These are phyloP conservation scores for Neolentinus lepideus DNA, from an alignment of 1,284 basidiomycete species.

Conservation along the genomic window DNA sequence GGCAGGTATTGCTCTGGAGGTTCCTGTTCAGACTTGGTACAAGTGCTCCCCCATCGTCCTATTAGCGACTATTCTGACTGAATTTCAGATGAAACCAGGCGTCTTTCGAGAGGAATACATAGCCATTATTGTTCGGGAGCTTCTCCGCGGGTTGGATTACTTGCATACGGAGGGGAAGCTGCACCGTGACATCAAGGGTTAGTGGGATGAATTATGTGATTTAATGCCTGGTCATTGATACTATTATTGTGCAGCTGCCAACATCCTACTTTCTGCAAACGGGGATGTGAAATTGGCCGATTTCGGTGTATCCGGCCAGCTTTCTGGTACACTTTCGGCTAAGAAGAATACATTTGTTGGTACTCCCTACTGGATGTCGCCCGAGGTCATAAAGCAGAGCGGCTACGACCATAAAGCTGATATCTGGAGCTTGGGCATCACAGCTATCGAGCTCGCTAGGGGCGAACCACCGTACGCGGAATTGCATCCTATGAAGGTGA, in stretches of 20 bases:
- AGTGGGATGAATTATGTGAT: neutral
- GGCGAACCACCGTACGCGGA: constrained; percentile 98
- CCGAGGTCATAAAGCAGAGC: constrained; percentile 98
- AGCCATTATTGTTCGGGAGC: constrained; percentile 91
- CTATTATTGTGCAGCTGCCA: constrained; percentile 64
- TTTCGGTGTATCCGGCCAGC: constrained; percentile 98
- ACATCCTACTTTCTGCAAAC: constrained; percentile 87
- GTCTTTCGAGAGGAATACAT: constrained; percentile 98
- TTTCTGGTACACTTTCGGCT: constrained; percentile 91
- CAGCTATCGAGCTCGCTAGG: constrained; percentile 94
- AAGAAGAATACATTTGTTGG: constrained; percentile 99
- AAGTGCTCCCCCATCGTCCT: constrained; percentile 14
- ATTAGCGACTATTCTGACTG: constrained; percentile 7
- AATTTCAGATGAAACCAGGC: constrained; percentile 89
- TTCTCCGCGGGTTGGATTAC: constrained; percentile 91
- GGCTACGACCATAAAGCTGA: constrained; percentile 99
- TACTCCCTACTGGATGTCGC: constrained; percentile 98
- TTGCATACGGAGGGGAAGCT: constrained; percentile 95
- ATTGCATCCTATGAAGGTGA: constrained; percentile 96
- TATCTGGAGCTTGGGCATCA: constrained; percentile 96
- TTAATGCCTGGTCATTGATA: neutral
- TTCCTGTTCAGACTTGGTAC: constrained; percentile 78
- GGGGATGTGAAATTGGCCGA: constrained; percentile 99
- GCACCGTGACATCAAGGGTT: constrained; percentile 97
- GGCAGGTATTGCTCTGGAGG: constrained; percentile 78